phyloP scores from a whole-genome alignment of 306 rosid species.

The Prunus kanzakura region DNA sequence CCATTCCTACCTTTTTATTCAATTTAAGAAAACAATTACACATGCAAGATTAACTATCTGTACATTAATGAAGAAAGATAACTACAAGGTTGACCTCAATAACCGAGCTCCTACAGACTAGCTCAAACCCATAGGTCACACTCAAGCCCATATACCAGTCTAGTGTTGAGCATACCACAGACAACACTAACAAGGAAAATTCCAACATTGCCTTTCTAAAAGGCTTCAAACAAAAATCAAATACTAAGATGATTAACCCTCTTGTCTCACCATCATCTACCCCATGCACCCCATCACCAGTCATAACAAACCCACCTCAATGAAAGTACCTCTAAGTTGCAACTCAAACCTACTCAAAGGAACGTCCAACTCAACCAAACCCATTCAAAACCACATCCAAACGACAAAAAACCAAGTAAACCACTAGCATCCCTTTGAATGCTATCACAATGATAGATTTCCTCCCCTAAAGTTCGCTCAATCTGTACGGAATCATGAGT shows the following conservation, averaged over 20 bases:
- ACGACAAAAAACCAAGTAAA: not conserved
- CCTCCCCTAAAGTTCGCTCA: not conserved
- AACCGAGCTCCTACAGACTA: not conserved
- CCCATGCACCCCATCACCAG: not conserved
- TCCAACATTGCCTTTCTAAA: not conserved
- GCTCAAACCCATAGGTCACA: not conserved
- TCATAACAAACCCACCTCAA: not conserved
- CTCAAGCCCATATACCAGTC: constrained; percentile 5
- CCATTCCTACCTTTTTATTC: not conserved
- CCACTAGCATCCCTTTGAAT: not conserved
- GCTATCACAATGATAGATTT: not conserved
- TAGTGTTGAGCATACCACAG: not conserved
- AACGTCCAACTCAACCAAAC: not conserved
- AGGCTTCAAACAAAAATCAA: not conserved
- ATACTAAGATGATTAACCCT: not conserved
- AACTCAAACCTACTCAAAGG: constrained; percentile 4
- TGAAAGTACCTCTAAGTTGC: not conserved
- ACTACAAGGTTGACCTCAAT: not conserved
- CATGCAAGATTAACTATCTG: not conserved
- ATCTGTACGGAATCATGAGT: not conserved
- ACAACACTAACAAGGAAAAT: not conserved
- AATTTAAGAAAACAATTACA: not conserved
- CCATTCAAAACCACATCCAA: not conserved
- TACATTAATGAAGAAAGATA: not conserved
- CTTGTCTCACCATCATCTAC: not conserved